Evolutionary conservation across 73 alveolate genomes (phyloP).

Genomic region (Stentor coeruleus): DNA sequence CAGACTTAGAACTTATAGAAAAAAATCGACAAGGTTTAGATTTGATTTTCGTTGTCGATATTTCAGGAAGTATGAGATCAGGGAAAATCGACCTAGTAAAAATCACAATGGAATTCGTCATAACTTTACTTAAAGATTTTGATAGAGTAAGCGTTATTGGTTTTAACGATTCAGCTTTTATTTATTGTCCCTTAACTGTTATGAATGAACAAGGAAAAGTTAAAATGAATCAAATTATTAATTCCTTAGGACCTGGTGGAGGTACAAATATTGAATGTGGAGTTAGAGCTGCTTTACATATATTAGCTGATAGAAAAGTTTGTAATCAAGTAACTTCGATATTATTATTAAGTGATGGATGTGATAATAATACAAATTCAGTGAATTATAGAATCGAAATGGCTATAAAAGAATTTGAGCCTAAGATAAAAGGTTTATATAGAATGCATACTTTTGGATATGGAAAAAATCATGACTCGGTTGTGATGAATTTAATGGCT

Average conservation of each 20-base stretch:
- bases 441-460: slow-evolving; percentile 50
- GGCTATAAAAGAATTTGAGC: slow-evolving; percentile 23
- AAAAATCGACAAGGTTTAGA: too few relatives aligned
- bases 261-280: slow-evolving; percentile 69
- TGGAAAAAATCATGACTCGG: slow-evolving; percentile 49
- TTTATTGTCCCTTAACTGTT: slow-evolving; percentile 37
- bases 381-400: slow-evolving; percentile 24
- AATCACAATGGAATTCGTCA: slow-evolving; percentile 38
- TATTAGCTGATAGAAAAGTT: slow-evolving; percentile 41
- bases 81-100: slow-evolving; percentile 45
- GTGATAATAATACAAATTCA: slow-evolving; percentile 36
- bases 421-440: background rate
- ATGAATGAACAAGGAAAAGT: slow-evolving; percentile 45
- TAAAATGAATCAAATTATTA: slow-evolving; percentile 30
- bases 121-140: slow-evolving; percentile 37
- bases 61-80: slow-evolving; percentile 64
- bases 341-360: slow-evolving; percentile 71
- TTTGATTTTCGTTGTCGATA: slow-evolving; percentile 65
- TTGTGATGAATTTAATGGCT: slow-evolving; percentile 36
- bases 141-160: slow-evolving; percentile 55
- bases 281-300: slow-evolving; percentile 46
- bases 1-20: too few relatives aligned
- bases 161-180: slow-evolving; percentile 46
- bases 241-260: slow-evolving; percentile 45
- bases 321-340: slow-evolving; percentile 49